Base-by-base conservation (phyloP, 495 filamentous ascomycete genomes). In the Penicillium pulvis region DNA sequence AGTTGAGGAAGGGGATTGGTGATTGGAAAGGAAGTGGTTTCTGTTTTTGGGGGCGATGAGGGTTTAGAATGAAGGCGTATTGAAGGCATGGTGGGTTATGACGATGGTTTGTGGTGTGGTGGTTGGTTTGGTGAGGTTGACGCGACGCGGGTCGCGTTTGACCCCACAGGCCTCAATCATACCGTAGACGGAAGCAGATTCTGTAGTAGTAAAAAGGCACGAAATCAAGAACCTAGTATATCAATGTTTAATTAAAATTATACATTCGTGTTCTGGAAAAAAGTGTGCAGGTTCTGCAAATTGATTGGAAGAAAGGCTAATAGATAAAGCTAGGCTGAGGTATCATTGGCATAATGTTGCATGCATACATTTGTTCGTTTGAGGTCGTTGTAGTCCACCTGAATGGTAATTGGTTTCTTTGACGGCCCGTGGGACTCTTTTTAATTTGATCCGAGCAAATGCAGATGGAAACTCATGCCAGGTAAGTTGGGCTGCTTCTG, bases 1-100 rank as follows among this genome's bases (percentile, higher is more conserved):
- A 96, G 78, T 3, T 81, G 72, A 8, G 93, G 93, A n/a, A 97
- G 84, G 2, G 90, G 83, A 70, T 86, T 89, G 71, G 58, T 48
- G 36, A 58, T n/a, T 30, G 61, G 62, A 48, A 55, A 55, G 46
- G 58, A 51, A 31, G 67, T 51, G 0, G 44, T 33, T 10, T 26
- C 24, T 23, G 43, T 17, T 31, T 30, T 31, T 14, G 55, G 14
- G 4, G 12, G 28, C 6, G 20, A 23, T 23, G 52, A 56, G 17
- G 56, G 57, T 31, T 52, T 68, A 41, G 72, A 68, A 50, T 74
- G 67, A 39, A 72, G 66, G 20, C 70, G 65, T 35, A 83, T 71
- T 20, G 80, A 71, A 12, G 80, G 80, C 80, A 83, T 83, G 51
- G 39, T 57, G 39, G 39, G 2, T 41, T 41, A 17, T 41, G 14